Percentiles rank a stretch among this genome's conserved stretches.
Evolutionary conservation across 2,329 filamentous ascomycete genomes (phyloP).

Genomic region (Colletotrichum orbiculare): DNA sequence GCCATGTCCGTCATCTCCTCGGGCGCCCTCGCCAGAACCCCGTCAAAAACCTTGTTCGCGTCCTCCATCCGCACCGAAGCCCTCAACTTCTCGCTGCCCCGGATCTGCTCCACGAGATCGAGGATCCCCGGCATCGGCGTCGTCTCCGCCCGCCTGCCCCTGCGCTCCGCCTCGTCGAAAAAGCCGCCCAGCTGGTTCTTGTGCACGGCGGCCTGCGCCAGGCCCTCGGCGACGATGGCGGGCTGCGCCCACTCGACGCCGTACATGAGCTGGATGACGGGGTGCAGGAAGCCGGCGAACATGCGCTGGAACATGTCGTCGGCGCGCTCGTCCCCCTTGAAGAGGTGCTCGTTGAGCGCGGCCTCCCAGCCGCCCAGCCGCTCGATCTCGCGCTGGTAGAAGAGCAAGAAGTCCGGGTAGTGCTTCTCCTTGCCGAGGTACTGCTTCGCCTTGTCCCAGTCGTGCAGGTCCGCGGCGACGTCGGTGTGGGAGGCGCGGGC

Average conservation of each 20-base stretch:
- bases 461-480: slow-evolving; percentile 64
- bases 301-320: slow-evolving; percentile 77
- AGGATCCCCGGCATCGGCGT: slow-evolving; percentile 57
- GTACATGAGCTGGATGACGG: slow-evolving; percentile 86
- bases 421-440: slow-evolving; percentile 70
- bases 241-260: slow-evolving; percentile 86
- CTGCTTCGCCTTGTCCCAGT: slow-evolving; percentile 64
- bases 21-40: slow-evolving; percentile 71
- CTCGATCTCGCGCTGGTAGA: slow-evolving; percentile 81
- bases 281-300: slow-evolving; percentile 78
- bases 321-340: slow-evolving; percentile 71
- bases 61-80: slow-evolving; percentile 62
- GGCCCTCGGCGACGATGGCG: slow-evolving; percentile 81
- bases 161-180: slow-evolving; percentile 62
- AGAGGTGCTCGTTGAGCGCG: slow-evolving; percentile 74
- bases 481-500: slow-evolving; percentile 57
- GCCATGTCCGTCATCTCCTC: slow-evolving; percentile 73
- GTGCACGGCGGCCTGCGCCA: slow-evolving; percentile 82
- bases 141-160: slow-evolving; percentile 48
- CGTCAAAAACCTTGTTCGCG: slow-evolving; percentile 74
- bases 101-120: slow-evolving; percentile 71
- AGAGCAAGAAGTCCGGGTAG: slow-evolving; percentile 81
- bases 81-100: slow-evolving; percentile 65
- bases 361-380: slow-evolving; percentile 66
- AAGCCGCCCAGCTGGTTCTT: slow-evolving; percentile 64